Evolutionary conservation across 345 rosid genomes (phyloP), one percentile per base, ranked within the genome.

Genomic region (Pseudoturritis turrita): DNA sequence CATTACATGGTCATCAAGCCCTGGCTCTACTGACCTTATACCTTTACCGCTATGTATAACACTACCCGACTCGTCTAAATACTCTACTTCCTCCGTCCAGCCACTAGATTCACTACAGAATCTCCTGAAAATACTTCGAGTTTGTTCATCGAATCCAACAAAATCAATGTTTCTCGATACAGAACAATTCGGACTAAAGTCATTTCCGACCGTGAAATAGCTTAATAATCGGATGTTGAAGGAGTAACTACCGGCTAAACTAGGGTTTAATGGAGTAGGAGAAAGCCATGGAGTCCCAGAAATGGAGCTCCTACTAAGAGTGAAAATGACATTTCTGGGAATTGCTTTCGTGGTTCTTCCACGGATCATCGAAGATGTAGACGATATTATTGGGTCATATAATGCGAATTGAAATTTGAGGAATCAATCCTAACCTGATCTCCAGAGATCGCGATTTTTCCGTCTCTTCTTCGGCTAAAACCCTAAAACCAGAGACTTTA

Each of bases 11-110:
- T 86, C 94, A 67, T 95, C 99, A 4, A 79, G 35, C 46, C 98
- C 96, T 0, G 99, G 97, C 78, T 88, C 97, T 4, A 89, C 92
- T 3, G 89, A 87, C 68, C 99, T 77, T n/a, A 95, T 63, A 10
- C 98, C 97, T 75, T 92, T 87, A 49, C 92, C 98, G 26, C 87
- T 78, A 68, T 83, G 87, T 59, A 92, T 84, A 11, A 95, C 83
- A 65, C 85, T 80, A 31, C 99, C 99, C 0, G 96, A 87, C 61
- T 95, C 99, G 70, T 95, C 99, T 57, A 92, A 81, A 81, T 96
- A 96, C 82, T 96, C 87, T 6, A 90, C 78, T 13, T 96, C 96
- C 74, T 86, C 97, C 9, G 93, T 89, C 96, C 99, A 91, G 74
- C 72, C 78, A 50, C 81, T 71, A 47, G 79, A 73, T 43, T 62